phyloP scores from a whole-genome alignment of 73 alveolate genomes.

The Paramecium octaurelia region DNA sequence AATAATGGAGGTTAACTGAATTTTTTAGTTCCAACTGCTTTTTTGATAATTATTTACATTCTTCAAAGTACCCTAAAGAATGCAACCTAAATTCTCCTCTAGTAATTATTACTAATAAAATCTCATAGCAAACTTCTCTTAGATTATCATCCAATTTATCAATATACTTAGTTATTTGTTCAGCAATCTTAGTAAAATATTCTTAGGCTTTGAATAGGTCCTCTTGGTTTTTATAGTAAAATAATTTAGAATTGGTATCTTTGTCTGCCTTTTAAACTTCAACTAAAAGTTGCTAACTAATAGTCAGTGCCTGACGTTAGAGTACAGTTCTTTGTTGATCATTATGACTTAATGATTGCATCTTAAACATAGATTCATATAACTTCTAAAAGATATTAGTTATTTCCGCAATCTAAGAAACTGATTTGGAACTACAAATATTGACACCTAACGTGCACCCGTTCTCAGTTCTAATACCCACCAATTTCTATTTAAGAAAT shows the following conservation, averaged over 20 bases:
- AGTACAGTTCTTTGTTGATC: background rate
- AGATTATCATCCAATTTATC: constrained; percentile 8
- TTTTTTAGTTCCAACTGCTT: background rate
- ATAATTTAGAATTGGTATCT: background rate
- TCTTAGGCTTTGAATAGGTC: constrained; percentile 9
- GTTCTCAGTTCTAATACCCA: constrained; percentile 14
- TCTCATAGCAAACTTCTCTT: constrained; percentile 21
- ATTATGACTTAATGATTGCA: background rate
- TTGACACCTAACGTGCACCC: background rate
- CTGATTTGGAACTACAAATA: background rate
- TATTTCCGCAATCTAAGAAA: background rate
- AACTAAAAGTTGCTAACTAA: background rate
- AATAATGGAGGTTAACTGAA: background rate
- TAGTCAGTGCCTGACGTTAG: background rate
- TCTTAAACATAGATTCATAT: background rate
- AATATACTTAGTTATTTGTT: background rate
- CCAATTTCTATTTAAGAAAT: background rate
- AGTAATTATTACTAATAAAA: background rate
- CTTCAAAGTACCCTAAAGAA: constrained; percentile 31
- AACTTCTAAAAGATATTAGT: background rate
- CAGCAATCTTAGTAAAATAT: background rate
- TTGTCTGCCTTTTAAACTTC: background rate
- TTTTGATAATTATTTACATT: background rate
- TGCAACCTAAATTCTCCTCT: constrained; percentile 34
- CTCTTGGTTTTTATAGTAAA: background rate